Conservation (phyloP, 2,329 filamentous ascomycete genomes). For the Apiospora rasikravindrae region DNA sequence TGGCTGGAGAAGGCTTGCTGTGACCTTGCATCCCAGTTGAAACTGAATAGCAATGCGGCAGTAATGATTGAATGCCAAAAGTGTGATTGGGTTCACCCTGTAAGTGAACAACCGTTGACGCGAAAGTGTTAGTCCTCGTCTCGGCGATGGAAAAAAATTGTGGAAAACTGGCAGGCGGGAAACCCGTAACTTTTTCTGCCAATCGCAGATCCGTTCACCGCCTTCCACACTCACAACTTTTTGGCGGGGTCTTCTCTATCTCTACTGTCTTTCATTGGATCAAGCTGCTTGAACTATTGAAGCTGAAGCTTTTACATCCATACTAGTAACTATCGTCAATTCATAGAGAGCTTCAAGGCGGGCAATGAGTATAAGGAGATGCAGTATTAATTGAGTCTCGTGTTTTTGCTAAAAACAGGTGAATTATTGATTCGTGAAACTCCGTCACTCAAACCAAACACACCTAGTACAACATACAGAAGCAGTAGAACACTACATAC, state of each 20-base stretch:
- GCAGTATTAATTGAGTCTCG: background rate
- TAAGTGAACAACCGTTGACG: background rate
- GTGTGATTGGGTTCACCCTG: background rate
- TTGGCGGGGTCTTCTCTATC: background rate
- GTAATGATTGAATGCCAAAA: background rate
- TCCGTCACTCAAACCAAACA: background rate
- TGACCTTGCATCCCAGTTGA: background rate
- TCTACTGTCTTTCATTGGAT: background rate
- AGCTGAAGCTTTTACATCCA: background rate
- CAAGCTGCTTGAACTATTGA: background rate
- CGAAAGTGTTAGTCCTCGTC: background rate
- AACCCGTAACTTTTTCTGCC: slow-evolving; percentile 18
- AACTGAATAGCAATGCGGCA: background rate
- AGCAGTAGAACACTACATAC: background rate
- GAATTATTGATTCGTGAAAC: background rate
- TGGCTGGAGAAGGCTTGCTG: background rate
- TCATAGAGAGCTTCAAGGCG: background rate
- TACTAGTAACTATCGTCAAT: background rate
- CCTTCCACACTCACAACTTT: background rate
- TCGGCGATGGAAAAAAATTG: slow-evolving; percentile 7
- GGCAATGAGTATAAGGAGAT: background rate
- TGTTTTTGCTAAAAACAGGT: no score
- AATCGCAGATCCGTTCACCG: background rate
- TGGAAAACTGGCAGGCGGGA: slow-evolving; percentile 14
- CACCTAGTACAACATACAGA: background rate